These are phyloP conservation scores for Scenedesmus sp. DNA, from an alignment of 163 green algal genomes.

Conservation along the genomic window DNA sequence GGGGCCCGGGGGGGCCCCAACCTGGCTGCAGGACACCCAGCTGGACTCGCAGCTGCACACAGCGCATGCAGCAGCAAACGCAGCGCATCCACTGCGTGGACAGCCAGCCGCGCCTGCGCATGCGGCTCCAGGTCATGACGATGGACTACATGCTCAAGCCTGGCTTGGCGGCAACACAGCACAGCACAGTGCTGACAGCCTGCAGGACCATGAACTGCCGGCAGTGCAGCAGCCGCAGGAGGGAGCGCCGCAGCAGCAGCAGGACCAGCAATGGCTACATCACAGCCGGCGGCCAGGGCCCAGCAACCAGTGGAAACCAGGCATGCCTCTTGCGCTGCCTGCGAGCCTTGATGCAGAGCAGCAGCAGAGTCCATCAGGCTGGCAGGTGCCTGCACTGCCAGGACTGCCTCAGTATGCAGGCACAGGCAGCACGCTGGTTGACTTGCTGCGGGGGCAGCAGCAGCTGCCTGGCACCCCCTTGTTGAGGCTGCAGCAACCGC, in stretches of 20 bases:
- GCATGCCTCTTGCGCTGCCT: constrained; percentile 9
- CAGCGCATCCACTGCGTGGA: background rate
- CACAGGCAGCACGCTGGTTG: background rate
- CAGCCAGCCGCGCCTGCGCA: background rate
- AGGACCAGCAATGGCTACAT: background rate
- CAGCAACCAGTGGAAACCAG: constrained; percentile 25
- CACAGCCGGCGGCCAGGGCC: background rate
- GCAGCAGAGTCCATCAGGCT: background rate
- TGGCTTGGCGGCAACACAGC: background rate
- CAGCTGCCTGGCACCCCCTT: background rate
- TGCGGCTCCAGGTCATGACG: background rate
- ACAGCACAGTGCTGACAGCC: background rate
- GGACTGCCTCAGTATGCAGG: background rate
- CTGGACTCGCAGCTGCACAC: background rate
- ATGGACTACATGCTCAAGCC: background rate
- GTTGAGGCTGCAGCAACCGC: background rate
- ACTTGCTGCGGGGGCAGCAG: background rate
- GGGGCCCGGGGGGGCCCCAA: background rate
- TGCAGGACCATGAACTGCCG: background rate
- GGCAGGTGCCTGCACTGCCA: background rate
- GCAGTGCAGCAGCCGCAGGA: constrained; percentile 6
- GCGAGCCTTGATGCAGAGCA: background rate
- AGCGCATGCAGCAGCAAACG: background rate
- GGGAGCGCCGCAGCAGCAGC: background rate
- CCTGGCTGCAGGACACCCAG: constrained; percentile 14